Conservation (phyloP, 2,329 filamentous ascomycete genomes). For the Chrysoporthe cubensis region DNA sequence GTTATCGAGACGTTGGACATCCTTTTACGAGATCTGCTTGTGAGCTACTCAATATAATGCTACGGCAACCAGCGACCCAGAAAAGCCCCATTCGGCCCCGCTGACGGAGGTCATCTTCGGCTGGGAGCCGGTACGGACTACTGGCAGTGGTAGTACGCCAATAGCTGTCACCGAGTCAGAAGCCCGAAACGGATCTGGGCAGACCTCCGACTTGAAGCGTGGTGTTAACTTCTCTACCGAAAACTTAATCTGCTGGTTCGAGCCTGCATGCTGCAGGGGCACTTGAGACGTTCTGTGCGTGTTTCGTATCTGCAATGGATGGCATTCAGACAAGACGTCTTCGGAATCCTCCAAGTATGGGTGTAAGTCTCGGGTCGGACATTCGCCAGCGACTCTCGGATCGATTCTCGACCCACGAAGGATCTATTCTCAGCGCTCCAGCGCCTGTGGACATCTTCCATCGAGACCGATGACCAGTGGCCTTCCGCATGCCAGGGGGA, state of each 20-base stretch:
- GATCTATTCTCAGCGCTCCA: not conserved
- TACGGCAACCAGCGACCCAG: too few relatives aligned
- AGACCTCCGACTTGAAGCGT: not conserved
- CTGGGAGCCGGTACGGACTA: too few relatives aligned
- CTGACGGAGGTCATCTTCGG: too few relatives aligned
- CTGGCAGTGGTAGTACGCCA: not conserved
- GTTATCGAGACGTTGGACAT: too few relatives aligned
- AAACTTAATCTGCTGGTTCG: not conserved
- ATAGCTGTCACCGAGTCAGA: not conserved
- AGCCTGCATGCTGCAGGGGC: slow-evolving; percentile 1
- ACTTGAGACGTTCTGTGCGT: not conserved
- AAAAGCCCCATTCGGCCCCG: too few relatives aligned
- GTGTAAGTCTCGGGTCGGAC: not conserved
- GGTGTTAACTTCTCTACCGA: not conserved
- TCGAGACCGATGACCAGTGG: not conserved
- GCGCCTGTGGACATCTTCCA: not conserved
- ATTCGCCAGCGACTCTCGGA: too few relatives aligned
- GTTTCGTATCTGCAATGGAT: not conserved
- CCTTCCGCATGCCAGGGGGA: not conserved
- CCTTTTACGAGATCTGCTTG: too few relatives aligned
- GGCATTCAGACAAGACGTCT: not conserved
- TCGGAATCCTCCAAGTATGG: not conserved
- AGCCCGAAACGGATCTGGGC: not conserved
- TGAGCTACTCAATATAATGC: too few relatives aligned
- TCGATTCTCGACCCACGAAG: not conserved